These are phyloP conservation scores for Ochetophila trinervis DNA, from an alignment of 306 rosid species.

Conservation along the genomic window DNA sequence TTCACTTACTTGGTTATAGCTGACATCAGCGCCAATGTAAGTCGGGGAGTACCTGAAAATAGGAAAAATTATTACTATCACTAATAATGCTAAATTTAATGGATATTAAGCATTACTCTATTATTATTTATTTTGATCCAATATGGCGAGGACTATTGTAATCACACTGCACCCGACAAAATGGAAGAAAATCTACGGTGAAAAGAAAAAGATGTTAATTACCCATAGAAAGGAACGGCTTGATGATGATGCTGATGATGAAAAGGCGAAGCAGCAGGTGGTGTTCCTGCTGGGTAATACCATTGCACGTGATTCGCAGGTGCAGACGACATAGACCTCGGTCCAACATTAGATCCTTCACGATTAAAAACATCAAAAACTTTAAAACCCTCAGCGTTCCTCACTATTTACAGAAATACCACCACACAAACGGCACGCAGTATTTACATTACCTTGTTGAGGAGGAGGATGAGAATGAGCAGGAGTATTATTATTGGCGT, in stretches of 20 bases:
- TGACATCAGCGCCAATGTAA: constrained; percentile 55
- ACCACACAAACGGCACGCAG: neutral
- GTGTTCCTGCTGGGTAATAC: constrained; percentile 68
- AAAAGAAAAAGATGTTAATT: neutral
- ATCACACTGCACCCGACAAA: neutral
- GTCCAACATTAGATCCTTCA: constrained; percentile 48
- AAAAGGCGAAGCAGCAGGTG: constrained; percentile 36
- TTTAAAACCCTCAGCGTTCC: neutral
- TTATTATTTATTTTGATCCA: neutral
- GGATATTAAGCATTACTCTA: too few species aligned
- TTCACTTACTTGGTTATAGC: constrained; percentile 57
- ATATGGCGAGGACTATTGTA: neutral
- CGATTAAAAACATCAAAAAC: too few species aligned
- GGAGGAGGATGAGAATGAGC: constrained; percentile 37
- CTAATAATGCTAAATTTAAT: too few species aligned
- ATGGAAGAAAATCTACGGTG: neutral
- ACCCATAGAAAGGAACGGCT: constrained; percentile 70
- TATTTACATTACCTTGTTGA: constrained; percentile 34
- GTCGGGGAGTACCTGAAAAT: constrained; percentile 56
- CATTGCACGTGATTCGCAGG: constrained; percentile 61
- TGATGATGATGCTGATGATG: constrained; percentile 52
- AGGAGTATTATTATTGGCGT: constrained; percentile 33
- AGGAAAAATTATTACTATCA: too few species aligned
- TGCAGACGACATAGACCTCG: constrained; percentile 40
- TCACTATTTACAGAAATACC: neutral